phyloP scores from a whole-genome alignment of 1,139 yeast species.

The Candida neerlandica region DNA sequence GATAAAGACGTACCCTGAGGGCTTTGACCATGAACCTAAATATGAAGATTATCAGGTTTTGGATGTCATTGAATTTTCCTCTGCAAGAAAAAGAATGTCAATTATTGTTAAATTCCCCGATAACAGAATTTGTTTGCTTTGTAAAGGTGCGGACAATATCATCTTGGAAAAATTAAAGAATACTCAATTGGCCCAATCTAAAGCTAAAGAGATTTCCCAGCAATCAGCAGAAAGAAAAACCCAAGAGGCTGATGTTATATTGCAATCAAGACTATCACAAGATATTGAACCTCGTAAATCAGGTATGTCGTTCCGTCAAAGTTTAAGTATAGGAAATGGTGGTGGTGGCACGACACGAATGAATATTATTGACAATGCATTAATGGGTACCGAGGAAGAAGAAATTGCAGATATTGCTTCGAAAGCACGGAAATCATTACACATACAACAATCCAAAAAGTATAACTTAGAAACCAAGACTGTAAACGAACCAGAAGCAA shows the following conservation, averaged over 20 bases:
- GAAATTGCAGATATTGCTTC: conserved; percentile 64
- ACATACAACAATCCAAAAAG: conserved; percentile 58
- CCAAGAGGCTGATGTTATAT: conserved; percentile 79
- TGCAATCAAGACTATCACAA: conserved; percentile 48
- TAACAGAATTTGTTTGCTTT: conserved; percentile 72
- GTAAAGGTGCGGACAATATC: conserved; percentile 97
- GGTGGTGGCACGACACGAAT: conserved; percentile 27
- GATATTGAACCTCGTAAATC: conserved; percentile 35
- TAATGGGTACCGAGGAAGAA: conserved; percentile 52
- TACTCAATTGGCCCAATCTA: conserved; percentile 57
- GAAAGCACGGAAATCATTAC: conserved; percentile 64
- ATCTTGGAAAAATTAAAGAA: conserved; percentile 74
- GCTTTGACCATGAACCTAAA: conserved; percentile 65
- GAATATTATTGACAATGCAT: conserved; percentile 58
- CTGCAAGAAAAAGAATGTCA: conserved; percentile 93
- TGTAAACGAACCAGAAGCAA: conserved; percentile 1
- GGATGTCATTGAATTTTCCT: conserved; percentile 83
- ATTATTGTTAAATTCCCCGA: conserved; percentile 80
- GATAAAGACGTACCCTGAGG: conserved; percentile 80
- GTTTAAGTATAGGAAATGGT: conserved; percentile 27
- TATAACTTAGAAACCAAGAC: conserved; percentile 42
- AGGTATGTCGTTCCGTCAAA: conserved; percentile 34
- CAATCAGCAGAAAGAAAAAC: conserved; percentile 66
- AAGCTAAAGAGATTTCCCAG: conserved; percentile 63
- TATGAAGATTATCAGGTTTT: conserved; percentile 72